Percentiles rank a stretch among this genome's conserved stretches.
phyloP scores from a whole-genome alignment of 306 rosid genomes.

The Lathyrus tuberosus region DNA sequence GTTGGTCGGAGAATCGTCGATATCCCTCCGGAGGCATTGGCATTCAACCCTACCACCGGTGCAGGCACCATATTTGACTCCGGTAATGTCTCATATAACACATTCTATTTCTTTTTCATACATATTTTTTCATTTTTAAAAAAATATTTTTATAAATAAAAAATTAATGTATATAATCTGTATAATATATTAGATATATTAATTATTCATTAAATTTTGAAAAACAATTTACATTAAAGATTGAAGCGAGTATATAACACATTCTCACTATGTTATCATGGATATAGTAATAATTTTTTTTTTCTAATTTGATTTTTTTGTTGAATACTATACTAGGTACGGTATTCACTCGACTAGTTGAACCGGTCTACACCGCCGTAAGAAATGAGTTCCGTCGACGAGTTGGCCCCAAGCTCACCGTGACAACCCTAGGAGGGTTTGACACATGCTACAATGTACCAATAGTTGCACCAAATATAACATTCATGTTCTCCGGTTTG shows the following conservation, averaged over 20 bases:
- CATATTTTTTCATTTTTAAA: too few species aligned
- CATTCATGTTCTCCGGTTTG: conserved; percentile 85
- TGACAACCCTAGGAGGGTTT: conserved; percentile 79
- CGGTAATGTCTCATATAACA: conserved; percentile 45
- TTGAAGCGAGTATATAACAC: too few species aligned
- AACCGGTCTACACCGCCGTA: conserved; percentile 68
- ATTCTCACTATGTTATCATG: background rate
- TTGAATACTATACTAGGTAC: conserved; percentile 55
- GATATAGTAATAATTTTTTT: too few species aligned
- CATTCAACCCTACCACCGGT: conserved; percentile 80
- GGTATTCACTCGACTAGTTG: conserved; percentile 78
- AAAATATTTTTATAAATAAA: too few species aligned
- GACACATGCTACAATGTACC: conserved; percentile 86
- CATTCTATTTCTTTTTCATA: background rate
- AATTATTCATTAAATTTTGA: too few species aligned
- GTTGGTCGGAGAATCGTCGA: conserved; percentile 79
- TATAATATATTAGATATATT: too few species aligned
- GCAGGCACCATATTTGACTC: conserved; percentile 90
- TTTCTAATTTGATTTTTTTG: background rate
- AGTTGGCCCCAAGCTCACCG: conserved; percentile 45
- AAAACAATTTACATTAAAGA: too few species aligned
- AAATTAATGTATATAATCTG: too few species aligned
- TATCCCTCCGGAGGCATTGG: conserved; percentile 76
- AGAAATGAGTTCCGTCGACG: conserved; percentile 76
- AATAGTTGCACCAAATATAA: conserved; percentile 69